phyloP scores from a whole-genome alignment of 2,329 filamentous ascomycete species.

The Venturia pyrina region DNA sequence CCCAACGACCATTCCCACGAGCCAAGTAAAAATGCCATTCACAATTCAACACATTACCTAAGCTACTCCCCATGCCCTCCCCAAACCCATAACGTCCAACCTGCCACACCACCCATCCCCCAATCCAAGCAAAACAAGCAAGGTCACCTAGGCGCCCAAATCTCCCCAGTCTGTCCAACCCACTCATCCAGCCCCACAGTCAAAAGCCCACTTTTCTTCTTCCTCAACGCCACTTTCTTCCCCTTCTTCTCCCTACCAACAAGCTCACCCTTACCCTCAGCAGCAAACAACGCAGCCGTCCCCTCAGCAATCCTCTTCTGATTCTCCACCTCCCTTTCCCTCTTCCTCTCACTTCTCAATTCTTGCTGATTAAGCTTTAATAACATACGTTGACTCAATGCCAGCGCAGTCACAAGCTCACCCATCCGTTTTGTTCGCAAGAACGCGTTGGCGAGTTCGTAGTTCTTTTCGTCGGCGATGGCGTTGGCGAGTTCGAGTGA shows the following conservation, averaged over 20 bases:
- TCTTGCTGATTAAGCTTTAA: slow-evolving; percentile 6
- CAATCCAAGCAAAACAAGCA: too few species aligned
- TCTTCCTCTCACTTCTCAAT: neutral
- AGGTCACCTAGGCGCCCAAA: slow-evolving; percentile 4
- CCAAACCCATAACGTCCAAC: too few species aligned
- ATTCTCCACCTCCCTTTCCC: neutral
- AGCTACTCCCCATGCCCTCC: too few species aligned
- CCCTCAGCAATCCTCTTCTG: neutral
- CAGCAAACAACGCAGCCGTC: neutral
- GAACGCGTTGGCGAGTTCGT: slow-evolving; percentile 57
- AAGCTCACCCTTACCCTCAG: neutral
- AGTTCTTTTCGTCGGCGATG: slow-evolving; percentile 52
- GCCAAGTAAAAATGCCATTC: too few species aligned
- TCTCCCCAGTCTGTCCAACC: slow-evolving; percentile 6
- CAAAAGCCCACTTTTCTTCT: neutral
- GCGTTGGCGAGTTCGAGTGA: slow-evolving; percentile 76
- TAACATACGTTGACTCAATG: neutral
- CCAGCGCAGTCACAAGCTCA: slow-evolving; percentile 52
- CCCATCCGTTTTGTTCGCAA: slow-evolving; percentile 56
- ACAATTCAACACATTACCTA: too few species aligned
- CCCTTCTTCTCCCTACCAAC: neutral
- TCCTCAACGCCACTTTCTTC: slow-evolving; percentile 13
- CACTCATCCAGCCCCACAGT: neutral
- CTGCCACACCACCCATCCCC: too few species aligned
- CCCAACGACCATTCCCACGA: too few species aligned